Evolutionary conservation across 108 stramenopile genomes (phyloP), one percentile per base, ranked within the genome.

Genomic region (Aurantiochytrium sp.): DNA sequence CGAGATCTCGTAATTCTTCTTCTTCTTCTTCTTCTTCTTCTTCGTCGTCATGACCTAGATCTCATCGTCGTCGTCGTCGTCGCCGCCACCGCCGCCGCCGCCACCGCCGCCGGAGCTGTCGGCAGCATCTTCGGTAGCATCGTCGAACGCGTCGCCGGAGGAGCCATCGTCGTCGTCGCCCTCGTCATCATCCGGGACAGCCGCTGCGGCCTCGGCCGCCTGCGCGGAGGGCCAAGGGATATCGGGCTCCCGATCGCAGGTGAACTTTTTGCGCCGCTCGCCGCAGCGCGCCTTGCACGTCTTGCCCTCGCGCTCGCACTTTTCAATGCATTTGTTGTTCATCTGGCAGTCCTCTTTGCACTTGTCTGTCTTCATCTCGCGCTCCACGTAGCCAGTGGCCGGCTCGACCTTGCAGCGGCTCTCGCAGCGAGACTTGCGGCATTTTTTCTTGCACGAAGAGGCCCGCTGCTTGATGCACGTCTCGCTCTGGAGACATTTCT

Each of bases 291-390:
- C n/a, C 45, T 81, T 81, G 73, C 73, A 81, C 10, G 73, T 37
- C 73, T 81, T 41, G 45, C 39, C 39, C 39, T 81, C 45, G 27
- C 45, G 39, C 12, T 81, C 73, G 73, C 73, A 81, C 39, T 81
- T 81, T 42, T 81, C 73, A 24, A 81, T 81, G 39, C 73, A 81
- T 24, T 81, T 81, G 73, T 41, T 48, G 39, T 48, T 81, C 73
- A 48, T 48, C 45, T 37, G 39, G 30, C 73, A 81, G 24, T 81
- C 73, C 45, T 81, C 73, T 24, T 81, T 81, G 30, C 73, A 81
- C 45, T 81, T 81, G 45, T 81, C 73, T 24, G 45, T 41, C 45
- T 81, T 81, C 73, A 81, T 81, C 45, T 81, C 73, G 24, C 73
- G 73, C 24, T 81, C 73, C 12, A 81, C 73, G 24, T 81, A 81